Base-by-base conservation (phyloP, 345 rosid species). In the Arabis hirsuta region DNA sequence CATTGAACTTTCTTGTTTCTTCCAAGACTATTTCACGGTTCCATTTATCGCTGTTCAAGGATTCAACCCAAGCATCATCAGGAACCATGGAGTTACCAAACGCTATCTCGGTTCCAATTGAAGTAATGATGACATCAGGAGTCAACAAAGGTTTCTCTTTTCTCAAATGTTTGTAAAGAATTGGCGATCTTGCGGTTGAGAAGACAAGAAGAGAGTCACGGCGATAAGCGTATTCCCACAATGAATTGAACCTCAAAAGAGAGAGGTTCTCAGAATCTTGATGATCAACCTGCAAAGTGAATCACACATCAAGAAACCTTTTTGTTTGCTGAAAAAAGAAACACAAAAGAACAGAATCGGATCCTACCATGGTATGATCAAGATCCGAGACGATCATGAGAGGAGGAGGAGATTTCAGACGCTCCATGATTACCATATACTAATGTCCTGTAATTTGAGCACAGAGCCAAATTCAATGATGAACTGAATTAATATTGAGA, bases 91-190 rank as follows among this genome's bases (percentile, higher is more conserved):
- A 72, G 71, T 73, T 81, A 26, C 99, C 99, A 78, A 82, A 90
- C 1, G 99, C 93, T 73, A 95, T 91, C 87, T 95, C 99, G 27
- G 98, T 95, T 76, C 98, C 99, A 73, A 95, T 96, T 10, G 98
- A 91, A 80, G 90, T 88, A 74, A 96, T 90, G 62, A 91, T 87
- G 72, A 96, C 84, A 74, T 96, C 98, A 12, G 99, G 99, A 6
- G 97, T 92, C 74, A 92, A 65, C 98, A 96, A 83, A 64, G 99
- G 97, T 65, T 86, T 95, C 81, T 91, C 88, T 72, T 87, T 87
- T 82, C 90, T 91, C 81, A 95, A 67, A 73, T 82, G 57, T 55
- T 84, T 84, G 79, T 88, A 89, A 36, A 88, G 90, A 20, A 87
- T 81, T 9, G 96, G 96, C 4, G 97, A 91, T 80, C 99, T 91